Percentiles rank a stretch among this genome's conserved stretches.
Conservation (phyloP, 495 filamentous ascomycete species). For the Lepidopterella palustris region DNA sequence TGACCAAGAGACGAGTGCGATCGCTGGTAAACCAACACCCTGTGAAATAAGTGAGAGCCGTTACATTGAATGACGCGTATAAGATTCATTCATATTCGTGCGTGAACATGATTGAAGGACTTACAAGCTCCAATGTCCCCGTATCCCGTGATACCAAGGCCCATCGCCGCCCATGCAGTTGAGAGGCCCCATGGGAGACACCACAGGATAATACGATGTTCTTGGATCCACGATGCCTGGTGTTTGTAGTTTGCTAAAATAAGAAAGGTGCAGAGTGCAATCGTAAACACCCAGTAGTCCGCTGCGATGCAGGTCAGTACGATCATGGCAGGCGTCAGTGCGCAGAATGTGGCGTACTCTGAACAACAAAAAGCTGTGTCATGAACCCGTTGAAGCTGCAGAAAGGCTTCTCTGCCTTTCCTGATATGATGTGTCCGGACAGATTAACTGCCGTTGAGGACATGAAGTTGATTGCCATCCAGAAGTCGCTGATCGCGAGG, state of each 20-base stretch:
- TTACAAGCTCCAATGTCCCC: conserved; percentile 41
- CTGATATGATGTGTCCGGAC: conserved; percentile 32
- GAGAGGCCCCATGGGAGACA: conserved; percentile 39
- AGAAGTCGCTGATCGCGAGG: conserved; percentile 40
- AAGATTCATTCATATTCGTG: neutral
- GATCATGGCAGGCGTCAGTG: neutral
- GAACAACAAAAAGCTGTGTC: conserved; percentile 43
- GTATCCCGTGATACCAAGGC: conserved; percentile 37
- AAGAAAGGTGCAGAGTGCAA: conserved; percentile 41
- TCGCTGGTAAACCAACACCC: conserved; percentile 45
- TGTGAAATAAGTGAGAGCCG: neutral
- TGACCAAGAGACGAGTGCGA: conserved; percentile 37
- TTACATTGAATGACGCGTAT: neutral
- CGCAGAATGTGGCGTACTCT: conserved; percentile 30
- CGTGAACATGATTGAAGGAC: conserved; percentile 5
- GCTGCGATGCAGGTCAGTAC: conserved; percentile 20
- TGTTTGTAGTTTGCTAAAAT: conserved; percentile 39
- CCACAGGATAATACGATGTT: conserved; percentile 35
- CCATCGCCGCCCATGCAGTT: conserved; percentile 34
- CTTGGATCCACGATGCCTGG: conserved; percentile 37
- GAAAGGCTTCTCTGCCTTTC: conserved; percentile 32
- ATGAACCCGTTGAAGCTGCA: conserved; percentile 44
- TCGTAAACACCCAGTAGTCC: conserved; percentile 43
- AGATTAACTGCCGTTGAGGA: conserved; percentile 38
- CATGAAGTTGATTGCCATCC: conserved; percentile 42